Base-by-base conservation (phyloP, 1,284 basidiomycete genomes). In the Fistulinella staudtii region DNA sequence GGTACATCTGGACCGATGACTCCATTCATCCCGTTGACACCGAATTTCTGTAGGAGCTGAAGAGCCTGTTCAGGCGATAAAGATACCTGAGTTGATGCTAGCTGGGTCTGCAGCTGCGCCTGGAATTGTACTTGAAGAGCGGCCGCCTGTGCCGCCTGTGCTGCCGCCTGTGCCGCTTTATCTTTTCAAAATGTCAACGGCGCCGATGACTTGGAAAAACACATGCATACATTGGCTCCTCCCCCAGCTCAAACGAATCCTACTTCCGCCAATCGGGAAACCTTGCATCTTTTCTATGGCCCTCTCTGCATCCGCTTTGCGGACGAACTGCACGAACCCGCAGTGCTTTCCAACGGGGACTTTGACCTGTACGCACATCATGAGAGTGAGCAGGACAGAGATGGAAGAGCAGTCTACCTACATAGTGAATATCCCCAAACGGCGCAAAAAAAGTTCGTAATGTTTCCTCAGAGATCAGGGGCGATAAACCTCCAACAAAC, bases 211-310 rank as follows among this genome's bases (percentile, higher is more conserved):
- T 17, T 25, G 21, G 15, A 25, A 38, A 22, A 23, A 40, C 20
- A 18, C 29, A 45, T 10, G 70, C 84, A 51, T 58, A 91, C 89
- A 89, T 77, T 92, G 89, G 65, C 85, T 89, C 35, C 93, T 76
- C 23, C 93, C 93, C 93, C 93, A 97, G 59, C 89, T 93, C 46
- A 96, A 68, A 31, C 93, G 77, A 55, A 97, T 93, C 53, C 89
- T 77, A 51, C 90, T 92, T 11, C 91, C 91, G 36, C 90, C 89
- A 53, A 96, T 85, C 6, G 89, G 90, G 64, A 93, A 96, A 18
- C 91, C 92, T 69, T 96, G 93, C 92, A 96, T 93, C 66, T 89
- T 89, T 66, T 93, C 88, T 53, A 97, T 96, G 3, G 93, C 93
- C 21, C 79, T 76, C 63, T 95, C 91, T 6, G 93, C 93, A 65